Percentiles rank a stretch among this genome's conserved stretches.
Evolutionary conservation across 2,329 filamentous ascomycete species (phyloP).

Genomic region (Neocatenulostroma microsporum): DNA sequence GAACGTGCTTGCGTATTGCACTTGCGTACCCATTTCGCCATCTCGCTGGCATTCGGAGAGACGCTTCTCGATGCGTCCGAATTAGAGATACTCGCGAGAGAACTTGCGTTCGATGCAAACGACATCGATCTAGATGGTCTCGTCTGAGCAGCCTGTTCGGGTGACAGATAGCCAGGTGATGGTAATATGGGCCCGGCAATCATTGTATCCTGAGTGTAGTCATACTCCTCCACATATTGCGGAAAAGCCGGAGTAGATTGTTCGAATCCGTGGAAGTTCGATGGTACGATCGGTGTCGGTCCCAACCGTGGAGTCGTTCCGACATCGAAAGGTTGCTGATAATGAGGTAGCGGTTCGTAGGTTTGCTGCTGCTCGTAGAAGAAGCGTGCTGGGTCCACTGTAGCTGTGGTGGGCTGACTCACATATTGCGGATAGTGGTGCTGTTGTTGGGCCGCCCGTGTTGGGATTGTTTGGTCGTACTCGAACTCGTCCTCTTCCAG

Average conservation of each 20-base stretch:
- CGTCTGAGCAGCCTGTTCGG: conserved; percentile 8
- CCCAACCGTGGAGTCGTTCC: conserved; percentile 8
- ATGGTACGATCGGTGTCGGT: conserved; percentile 7
- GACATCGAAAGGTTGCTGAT: conserved; percentile 5
- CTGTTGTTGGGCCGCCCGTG: conserved; percentile 7
- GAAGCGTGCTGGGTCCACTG: conserved; percentile 8
- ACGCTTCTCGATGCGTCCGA: conserved; percentile 24
- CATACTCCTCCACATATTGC: conserved; percentile 11
- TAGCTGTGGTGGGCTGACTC: too few species aligned
- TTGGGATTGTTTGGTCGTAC: conserved; percentile 6
- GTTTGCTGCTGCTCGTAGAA: conserved; percentile 5
- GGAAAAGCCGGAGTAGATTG: conserved; percentile 8
- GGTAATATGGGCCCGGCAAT: conserved; percentile 9
- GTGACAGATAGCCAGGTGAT: conserved; percentile 15
- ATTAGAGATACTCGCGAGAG: conserved; percentile 13
- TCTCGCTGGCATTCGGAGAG: conserved; percentile 27
- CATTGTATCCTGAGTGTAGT: conserved; percentile 4
- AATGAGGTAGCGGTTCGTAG: conserved; percentile 9
- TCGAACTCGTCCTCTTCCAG: conserved; percentile 12
- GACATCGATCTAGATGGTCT: conserved; percentile 20
- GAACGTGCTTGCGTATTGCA: too few species aligned
- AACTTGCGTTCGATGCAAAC: conserved; percentile 23
- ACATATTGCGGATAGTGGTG: conserved; percentile 8
- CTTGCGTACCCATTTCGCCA: conserved; percentile 25
- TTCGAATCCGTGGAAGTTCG: conserved; percentile 8